Percentiles rank a stretch among this genome's conserved stretches.
Conservation (phyloP, 805 yeast species). For the Yamadazyma kitorensis region DNA sequence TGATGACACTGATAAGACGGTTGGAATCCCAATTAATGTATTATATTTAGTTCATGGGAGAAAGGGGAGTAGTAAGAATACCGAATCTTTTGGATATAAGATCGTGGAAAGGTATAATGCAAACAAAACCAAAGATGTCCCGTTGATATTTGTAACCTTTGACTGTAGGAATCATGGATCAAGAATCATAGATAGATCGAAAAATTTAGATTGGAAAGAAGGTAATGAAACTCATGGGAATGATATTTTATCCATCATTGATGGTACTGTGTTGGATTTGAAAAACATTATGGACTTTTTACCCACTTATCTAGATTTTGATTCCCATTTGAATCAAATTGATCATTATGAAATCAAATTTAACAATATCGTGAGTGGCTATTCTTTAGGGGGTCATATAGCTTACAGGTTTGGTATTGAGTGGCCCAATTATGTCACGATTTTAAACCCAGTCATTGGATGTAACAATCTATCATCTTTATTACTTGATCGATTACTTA, state of each 20-base stretch:
- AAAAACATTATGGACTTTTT: conserved; percentile 42
- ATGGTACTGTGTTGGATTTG: conserved; percentile 46
- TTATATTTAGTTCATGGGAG: conserved; percentile 49
- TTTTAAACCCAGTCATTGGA: conserved; percentile 51
- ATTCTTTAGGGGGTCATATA: conserved; percentile 59
- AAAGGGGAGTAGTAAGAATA: conserved; percentile 31
- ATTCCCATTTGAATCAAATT: conserved; percentile 7
- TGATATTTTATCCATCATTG: conserved; percentile 49
- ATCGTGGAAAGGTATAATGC: conserved; percentile 26
- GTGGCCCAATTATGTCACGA: conserved; percentile 36
- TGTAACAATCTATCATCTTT: conserved; percentile 45
- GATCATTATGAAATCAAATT: conserved; percentile 19
- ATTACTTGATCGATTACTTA: conserved; percentile 39
- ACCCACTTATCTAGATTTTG: conserved; percentile 39
- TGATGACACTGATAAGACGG: conserved; percentile 8
- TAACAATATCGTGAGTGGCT: conserved; percentile 45
- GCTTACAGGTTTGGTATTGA: conserved; percentile 42
- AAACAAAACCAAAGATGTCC: conserved; percentile 16
- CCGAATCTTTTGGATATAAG: conserved; percentile 41
- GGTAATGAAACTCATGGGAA: conserved; percentile 51
- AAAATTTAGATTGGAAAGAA: conserved; percentile 43
- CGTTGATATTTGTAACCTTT: conserved; percentile 47
- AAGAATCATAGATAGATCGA: conserved; percentile 31
- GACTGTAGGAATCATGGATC: conserved; percentile 59
- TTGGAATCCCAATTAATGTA: conserved; percentile 35